Base-by-base conservation (phyloP, 2,329 filamentous ascomycete genomes). In the Gyromitra esculenta region DNA sequence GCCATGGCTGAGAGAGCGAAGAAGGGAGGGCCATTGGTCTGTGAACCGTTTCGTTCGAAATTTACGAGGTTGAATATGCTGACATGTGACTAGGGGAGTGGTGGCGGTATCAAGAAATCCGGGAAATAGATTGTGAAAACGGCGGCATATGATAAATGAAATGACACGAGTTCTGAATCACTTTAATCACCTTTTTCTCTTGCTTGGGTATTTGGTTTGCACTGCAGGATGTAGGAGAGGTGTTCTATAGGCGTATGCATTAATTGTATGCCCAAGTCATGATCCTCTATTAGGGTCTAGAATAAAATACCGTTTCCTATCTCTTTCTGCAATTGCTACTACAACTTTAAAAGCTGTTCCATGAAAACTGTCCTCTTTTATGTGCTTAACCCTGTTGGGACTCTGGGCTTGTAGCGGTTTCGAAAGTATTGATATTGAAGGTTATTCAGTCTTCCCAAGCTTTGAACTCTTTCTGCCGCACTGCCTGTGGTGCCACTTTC, bases 101-200 rank as follows among this genome's bases (percentile, higher is more conserved):
- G 79, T 57, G 78, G 79, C 45, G 80, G 80, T 52, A 81, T 81
- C 60, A 81, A 81, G 77, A 81, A 81, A 77, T 81, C 80, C 56
- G 80, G 80, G 78, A 80, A 80, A 68, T 80, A 78, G 70, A 63
- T 59, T 8, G 59, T 56, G 50, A 8, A 31, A 59, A 57, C 37
- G 52, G 21, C 39, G 21, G 43, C 37, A 45, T 39, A 64, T 25
- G 50, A 45, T 54, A 63, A 64, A 74, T 62, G 57, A 35, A 18
- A 48, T 39, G 45, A 64, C 43, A 75, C 59, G 57, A 70, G 65
- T 70, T 70, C 25, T 13, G 41, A 43, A 59, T 59, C 54, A 48
- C 48, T 18, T 71, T 64, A 65, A 64, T 31, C 18, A 13, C 31
- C 15, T 50, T 45, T 59, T 62, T 74, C 41, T 39, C 21, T 75